A percentile compares a stretch with the other conserved stretches of the same genome.
Conservation (phyloP, 2,329 filamentous ascomycete species). For the Aspergillus amoenus region DNA sequence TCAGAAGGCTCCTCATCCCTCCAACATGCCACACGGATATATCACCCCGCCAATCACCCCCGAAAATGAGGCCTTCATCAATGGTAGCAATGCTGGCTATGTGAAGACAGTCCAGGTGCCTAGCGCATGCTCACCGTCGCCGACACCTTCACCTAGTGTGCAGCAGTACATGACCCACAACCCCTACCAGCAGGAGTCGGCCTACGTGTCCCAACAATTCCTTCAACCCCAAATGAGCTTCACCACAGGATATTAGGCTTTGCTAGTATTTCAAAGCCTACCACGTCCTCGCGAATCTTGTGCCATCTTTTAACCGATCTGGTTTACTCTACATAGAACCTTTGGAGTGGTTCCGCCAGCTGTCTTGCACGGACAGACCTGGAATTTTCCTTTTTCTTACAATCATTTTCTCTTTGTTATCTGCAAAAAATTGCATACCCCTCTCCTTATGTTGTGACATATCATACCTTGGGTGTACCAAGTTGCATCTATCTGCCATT, state of each 20-base stretch:
- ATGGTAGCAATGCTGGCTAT: constrained; percentile 34
- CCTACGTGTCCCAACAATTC: constrained; percentile 36
- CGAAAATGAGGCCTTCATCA: constrained; percentile 43
- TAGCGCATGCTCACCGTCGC: constrained; percentile 38
- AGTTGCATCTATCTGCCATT: constrained; percentile 34
- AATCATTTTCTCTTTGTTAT: constrained; percentile 21
- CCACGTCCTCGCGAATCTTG: constrained; percentile 8
- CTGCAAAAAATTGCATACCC: constrained; percentile 37
- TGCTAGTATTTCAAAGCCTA: constrained; percentile 2
- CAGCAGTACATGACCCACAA: constrained; percentile 39
- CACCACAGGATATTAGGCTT: constrained; percentile 31
- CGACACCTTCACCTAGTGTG: constrained; percentile 36
- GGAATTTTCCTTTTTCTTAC: constrained; percentile 7
- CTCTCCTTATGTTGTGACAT: constrained; percentile 31
- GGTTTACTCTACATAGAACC: constrained; percentile 16
- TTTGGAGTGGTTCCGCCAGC: constrained; percentile 11
- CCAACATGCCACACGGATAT: constrained; percentile 42
- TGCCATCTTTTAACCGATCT: constrained; percentile 18
- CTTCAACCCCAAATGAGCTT: constrained; percentile 36
- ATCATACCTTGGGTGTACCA: constrained; percentile 30
- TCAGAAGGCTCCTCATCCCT: constrained; percentile 38
- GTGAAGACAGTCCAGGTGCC: constrained; percentile 27
- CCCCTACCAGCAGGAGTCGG: constrained; percentile 35
- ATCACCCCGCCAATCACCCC: constrained; percentile 51
- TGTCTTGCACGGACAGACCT: constrained; percentile 9